Base-by-base conservation (phyloP, 306 rosid genomes). In the Carpinus viminea region DNA sequence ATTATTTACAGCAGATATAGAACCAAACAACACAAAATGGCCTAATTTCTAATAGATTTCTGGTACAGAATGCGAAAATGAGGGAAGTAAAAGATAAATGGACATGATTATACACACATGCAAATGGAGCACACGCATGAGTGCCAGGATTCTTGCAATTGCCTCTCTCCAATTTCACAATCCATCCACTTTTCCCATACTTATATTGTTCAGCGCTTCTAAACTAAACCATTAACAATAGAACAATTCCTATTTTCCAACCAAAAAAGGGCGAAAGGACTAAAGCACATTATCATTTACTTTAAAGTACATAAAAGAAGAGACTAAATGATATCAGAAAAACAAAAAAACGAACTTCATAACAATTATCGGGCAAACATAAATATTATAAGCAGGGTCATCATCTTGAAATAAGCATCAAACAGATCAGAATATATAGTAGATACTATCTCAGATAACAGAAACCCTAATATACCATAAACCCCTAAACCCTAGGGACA, bases 391-490 rank as follows among this genome's bases (percentile, higher is more conserved):
- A 43, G 31, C n/a, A 46, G 51, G 46, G 46, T 28, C 24, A 79
- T 50, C 15, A 71, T 66, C n/a, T 64, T 68, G 20, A 79, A 70
- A 75, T 64, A 70, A 70, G 80, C 65, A 83, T 78, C 50, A 85
- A 76, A 52, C n/a, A 79, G 82, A 88, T 71, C 83, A 61, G 41
- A 52, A 55, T 50, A 55, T 50, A 62, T 45, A 73, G 52, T 55
- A 78, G 52, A 81, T 65, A 28, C 72, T 20, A 53, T 74, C 38
- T 28, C 70, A 66, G 55, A n/a, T 74, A 65, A 46, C 59, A n/a
- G 52, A 45, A 73, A 83, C 81, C 85, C 84, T 76, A 78, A 85
- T 72, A 80, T 65, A 81, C 68, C 74, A 36, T 53, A 46, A 21
- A 57, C 36, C 74, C 74, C 77, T 74, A 52, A 55, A 82, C 24